These are phyloP conservation scores for Hondaea fermentalgiana DNA, from an alignment of 108 stramenopile genomes.

Conservation along the genomic window DNA sequence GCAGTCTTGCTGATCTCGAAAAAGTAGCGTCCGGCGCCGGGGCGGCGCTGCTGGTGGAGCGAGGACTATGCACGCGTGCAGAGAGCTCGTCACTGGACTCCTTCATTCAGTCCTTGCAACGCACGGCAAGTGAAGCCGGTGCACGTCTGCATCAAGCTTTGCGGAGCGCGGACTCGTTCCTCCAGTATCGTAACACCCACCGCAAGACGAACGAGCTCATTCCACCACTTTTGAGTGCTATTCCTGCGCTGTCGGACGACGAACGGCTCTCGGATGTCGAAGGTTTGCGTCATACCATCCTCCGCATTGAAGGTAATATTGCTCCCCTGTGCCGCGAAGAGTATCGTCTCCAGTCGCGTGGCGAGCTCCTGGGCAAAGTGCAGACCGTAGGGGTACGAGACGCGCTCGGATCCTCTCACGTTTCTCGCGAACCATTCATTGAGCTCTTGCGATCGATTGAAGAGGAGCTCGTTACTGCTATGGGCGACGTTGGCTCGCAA, in stretches of 20 bases:
- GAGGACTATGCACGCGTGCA: background rate
- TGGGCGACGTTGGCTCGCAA: background rate
- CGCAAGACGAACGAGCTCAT: background rate
- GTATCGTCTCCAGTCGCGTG: background rate
- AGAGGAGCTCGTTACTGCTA: background rate
- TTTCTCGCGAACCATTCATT: background rate
- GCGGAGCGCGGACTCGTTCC: background rate
- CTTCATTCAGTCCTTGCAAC: background rate
- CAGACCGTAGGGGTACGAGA: background rate
- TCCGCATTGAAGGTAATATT: background rate
- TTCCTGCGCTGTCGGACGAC: background rate
- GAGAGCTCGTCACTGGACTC: background rate
- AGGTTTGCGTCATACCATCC: background rate
- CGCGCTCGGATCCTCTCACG: background rate
- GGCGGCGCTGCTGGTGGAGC: background rate
- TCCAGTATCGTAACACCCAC: background rate
- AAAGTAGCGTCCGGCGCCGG: background rate
- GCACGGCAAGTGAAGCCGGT: background rate
- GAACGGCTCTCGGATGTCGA: background rate
- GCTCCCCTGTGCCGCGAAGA: background rate
- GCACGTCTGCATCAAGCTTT: background rate
- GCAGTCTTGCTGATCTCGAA: background rate
- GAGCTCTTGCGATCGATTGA: background rate
- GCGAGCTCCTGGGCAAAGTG: background rate
- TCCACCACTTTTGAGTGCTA: background rate